These are phyloP conservation scores for Boletus semigastroideus DNA, from an alignment of 1,284 basidiomycete species.

Conservation along the genomic window DNA sequence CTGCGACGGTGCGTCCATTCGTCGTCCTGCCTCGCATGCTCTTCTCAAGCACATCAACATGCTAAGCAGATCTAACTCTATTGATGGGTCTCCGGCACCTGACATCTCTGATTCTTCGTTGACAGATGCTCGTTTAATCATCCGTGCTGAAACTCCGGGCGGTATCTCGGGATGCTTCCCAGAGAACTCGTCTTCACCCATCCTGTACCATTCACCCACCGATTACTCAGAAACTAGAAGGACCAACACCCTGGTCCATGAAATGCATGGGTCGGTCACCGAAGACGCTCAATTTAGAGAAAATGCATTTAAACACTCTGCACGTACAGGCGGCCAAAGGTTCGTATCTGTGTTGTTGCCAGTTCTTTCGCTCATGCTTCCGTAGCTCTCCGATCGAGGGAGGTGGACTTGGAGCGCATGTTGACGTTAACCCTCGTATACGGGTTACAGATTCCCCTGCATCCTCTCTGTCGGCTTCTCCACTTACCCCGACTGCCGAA, in stretches of 20 bases:
- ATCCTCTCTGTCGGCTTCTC: background rate
- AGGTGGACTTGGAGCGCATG: background rate
- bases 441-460: background rate
- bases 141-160: background rate
- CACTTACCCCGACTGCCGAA: background rate
- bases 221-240: background rate
- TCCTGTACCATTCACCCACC: background rate
- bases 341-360: background rate
- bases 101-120: background rate
- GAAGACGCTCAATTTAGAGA: background rate
- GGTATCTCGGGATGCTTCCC: background rate
- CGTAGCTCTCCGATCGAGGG: constrained; percentile 1
- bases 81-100: background rate
- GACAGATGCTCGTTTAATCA: background rate
- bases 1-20: constrained; percentile 1
- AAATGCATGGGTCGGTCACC: background rate
- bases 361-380: background rate
- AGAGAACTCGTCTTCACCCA: background rate
- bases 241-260: background rate
- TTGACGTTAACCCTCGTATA: background rate
- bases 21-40: too few species aligned
- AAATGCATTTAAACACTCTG: background rate
- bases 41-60: background rate
- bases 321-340: background rate
- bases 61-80: background rate